Evolutionary conservation across 768 basidiomycete genomes (phyloP).

Genomic region (Leccinum broughii): DNA sequence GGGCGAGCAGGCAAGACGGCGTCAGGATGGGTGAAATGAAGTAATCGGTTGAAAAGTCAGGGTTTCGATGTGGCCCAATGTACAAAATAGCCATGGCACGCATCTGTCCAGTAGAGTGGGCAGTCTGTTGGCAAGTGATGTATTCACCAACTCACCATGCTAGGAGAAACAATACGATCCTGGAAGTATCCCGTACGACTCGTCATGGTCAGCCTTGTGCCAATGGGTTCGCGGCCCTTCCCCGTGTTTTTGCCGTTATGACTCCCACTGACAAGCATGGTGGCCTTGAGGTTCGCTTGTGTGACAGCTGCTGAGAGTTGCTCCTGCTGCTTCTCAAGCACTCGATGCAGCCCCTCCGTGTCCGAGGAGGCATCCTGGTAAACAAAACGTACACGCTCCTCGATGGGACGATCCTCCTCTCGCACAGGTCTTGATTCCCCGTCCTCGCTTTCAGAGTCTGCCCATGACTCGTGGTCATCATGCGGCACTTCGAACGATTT

Average conservation of each 20-base stretch:
- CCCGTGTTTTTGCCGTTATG: slow-evolving; percentile 28
- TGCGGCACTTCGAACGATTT: slow-evolving; percentile 22
- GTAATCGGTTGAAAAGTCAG: slow-evolving; percentile 94
- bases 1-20: slow-evolving; percentile 78
- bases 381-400: slow-evolving; percentile 68
- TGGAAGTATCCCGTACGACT: slow-evolving; percentile 93
- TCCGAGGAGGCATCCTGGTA: slow-evolving; percentile 35
- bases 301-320: slow-evolving; percentile 52
- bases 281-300: slow-evolving; percentile 50
- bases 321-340: slow-evolving; percentile 50
- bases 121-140: neutral
- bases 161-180: slow-evolving; percentile 90
- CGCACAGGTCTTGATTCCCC: slow-evolving; percentile 47
- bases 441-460: slow-evolving; percentile 52
- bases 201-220: slow-evolving; percentile 92
- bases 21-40: slow-evolving; percentile 94
- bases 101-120: slow-evolving; percentile 68
- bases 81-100: slow-evolving; percentile 98
- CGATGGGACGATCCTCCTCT: slow-evolving; percentile 76
- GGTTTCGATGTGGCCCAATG: slow-evolving; percentile 90
- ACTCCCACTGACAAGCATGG: slow-evolving; percentile 35
- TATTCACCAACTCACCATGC: slow-evolving; percentile 70
- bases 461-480: slow-evolving; percentile 52
- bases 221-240: slow-evolving; percentile 62
- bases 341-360: slow-evolving; percentile 13